Percentiles rank a stretch among this genome's conserved stretches.
Evolutionary conservation across 805 yeast species (phyloP).

Genomic region (Kodamaea kakaduensis): DNA sequence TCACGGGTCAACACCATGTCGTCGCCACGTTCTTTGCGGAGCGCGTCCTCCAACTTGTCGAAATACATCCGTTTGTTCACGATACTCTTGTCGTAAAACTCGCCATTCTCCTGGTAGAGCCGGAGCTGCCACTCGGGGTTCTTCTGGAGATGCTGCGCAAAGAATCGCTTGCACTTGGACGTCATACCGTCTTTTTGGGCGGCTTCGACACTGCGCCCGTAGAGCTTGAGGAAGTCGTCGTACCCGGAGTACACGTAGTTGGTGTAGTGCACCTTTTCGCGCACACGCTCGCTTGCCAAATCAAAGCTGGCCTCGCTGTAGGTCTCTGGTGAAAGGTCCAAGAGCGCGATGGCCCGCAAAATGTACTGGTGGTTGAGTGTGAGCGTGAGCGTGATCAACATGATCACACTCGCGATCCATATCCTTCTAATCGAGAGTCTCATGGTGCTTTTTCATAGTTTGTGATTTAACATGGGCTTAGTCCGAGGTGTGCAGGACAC

Average conservation of each 20-base stretch:
- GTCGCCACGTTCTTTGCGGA: conserved; percentile 3
- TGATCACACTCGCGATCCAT: too few species aligned
- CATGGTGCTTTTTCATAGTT: too few species aligned
- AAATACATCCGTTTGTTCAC: conserved; percentile 19
- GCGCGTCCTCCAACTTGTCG: background rate
- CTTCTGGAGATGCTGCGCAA: conserved; percentile 15
- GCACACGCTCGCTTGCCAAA: background rate
- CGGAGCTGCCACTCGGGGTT: conserved; percentile 25
- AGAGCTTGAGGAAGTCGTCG: conserved; percentile 15
- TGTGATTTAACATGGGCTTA: too few species aligned
- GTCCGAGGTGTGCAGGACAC: too few species aligned
- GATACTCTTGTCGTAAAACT: conserved; percentile 19
- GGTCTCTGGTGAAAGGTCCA: too few species aligned
- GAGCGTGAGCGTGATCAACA: too few species aligned
- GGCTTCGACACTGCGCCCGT: conserved; percentile 4
- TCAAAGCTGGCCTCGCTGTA: conserved; percentile 2
- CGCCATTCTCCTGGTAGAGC: conserved; percentile 4
- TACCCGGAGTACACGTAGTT: conserved; percentile 21
- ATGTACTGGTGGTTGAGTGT: too few species aligned
- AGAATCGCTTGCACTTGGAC: conserved; percentile 25
- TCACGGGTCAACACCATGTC: conserved; percentile 10
- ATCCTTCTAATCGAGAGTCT: too few species aligned
- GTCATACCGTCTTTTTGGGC: conserved; percentile 13
- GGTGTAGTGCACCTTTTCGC: conserved; percentile 20
- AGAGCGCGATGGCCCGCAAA: too few species aligned